These are phyloP conservation scores for Solanum rostratum DNA, from an alignment of 257 asterid species.

Conservation along the genomic window DNA sequence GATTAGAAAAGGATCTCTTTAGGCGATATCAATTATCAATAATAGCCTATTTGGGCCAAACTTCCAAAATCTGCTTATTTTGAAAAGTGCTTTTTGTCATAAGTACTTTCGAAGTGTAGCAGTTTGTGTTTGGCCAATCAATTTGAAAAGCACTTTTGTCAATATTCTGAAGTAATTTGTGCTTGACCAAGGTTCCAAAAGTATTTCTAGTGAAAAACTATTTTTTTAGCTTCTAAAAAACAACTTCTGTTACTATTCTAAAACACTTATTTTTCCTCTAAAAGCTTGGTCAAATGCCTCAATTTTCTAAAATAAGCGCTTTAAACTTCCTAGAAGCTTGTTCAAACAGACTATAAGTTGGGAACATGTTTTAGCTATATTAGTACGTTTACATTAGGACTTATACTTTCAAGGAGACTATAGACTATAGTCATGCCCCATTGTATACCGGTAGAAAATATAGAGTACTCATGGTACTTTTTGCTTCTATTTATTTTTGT, in stretches of 20 bases:
- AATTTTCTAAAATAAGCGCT: not conserved
- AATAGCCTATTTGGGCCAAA: not conserved
- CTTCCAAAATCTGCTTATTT: too few species aligned
- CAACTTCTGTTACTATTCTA: not conserved
- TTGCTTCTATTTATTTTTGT: not conserved
- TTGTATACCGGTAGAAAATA: not conserved
- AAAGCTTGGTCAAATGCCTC: not conserved
- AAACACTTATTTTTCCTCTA: not conserved
- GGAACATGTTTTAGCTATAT: not conserved
- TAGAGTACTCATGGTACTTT: not conserved
- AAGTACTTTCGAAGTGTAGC: too few species aligned
- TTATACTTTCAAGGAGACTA: not conserved
- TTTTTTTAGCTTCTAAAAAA: not conserved
- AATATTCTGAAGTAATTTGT: too few species aligned
- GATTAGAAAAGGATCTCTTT: not conserved
- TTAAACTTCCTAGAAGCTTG: not conserved
- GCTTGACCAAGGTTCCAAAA: too few species aligned
- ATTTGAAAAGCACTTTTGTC: too few species aligned
- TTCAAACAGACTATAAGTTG: not conserved
- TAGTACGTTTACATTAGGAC: not conserved
- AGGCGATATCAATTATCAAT: not conserved
- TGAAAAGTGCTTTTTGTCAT: too few species aligned
- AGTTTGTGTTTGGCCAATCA: too few species aligned
- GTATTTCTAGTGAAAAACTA: not conserved
- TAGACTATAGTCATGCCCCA: not conserved